Evolutionary conservation across 352 stramenopile species (phyloP), one percentile per base, ranked within the genome.

Genomic region (Lagenidium giganteum): DNA sequence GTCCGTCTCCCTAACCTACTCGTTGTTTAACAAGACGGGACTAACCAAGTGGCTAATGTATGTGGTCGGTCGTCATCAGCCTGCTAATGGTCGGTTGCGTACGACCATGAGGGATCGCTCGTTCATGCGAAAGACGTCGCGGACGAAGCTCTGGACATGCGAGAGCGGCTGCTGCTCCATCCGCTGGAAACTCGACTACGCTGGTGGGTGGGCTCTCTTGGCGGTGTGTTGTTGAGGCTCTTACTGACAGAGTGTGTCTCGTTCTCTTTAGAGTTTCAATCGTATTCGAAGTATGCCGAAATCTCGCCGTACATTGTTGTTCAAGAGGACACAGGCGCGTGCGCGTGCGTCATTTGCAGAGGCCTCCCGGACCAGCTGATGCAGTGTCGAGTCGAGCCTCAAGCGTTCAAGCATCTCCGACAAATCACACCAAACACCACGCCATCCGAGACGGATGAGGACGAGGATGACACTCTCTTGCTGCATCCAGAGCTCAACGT

Each of bases 131-230:
- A 53, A 38, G 21, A 65, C 57, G 48, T 24, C 30, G 12, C 41
- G 38, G 18, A 64, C 57, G 2, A 77, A 76, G 46, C 60, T 83
- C 29, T 85, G 71, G 72, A 69, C 71, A 32, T 87, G 74, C 29
- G 67, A 70, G 9, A 53, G 61, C 13, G 74, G 74, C 34, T 87
- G 74, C 64, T 87, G 74, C 42, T 84, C 69, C 20, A 71, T 87
- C 42, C 74, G 71, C 25, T 81, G 70, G 70, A 87, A 87, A 38
- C 71, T 87, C 36, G 71, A 84, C 56, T 87, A 87, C 29, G 74
- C 69, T 27, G 68, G 68, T 77, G 54, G 13, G 50, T 36, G 0
- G 16, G 18, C 20, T 16, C 14, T 18, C 22, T 23, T 35, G 33
- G 12, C 20, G 22, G 18, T 23, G 37, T 25, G 23, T 29, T 48